Evolutionary conservation across 306 rosid genomes (phyloP), one percentile per base, ranked within the genome.

Genomic region (Castanea crenata): DNA sequence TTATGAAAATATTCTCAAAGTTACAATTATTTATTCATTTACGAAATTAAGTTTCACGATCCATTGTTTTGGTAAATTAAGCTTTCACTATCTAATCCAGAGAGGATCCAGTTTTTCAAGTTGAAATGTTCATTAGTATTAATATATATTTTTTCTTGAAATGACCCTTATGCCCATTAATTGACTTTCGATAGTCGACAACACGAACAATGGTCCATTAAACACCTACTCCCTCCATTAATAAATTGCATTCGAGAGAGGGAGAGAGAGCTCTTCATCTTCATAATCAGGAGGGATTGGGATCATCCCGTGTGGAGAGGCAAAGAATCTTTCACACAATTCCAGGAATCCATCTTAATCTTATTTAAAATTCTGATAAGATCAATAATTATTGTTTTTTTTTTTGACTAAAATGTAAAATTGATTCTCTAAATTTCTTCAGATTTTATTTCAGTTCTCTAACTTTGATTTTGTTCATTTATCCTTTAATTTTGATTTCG

Each of bases 91-190:
- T 8, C 46, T 41, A 41, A 41, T 41, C 46, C 11, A 41, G 46
- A 41, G 12, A 41, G 46, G 46, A 41, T 41, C 46, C 46, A 41
- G 46, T 12, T 12, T 18, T 18, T 9, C 55, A 4, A 5, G 76
- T 73, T 67, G 91, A 76, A 76, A 21, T 1, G 44, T 81, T 87
- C 85, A 5, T 55, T 55, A 41, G 3, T 41, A 41, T 41, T 41
- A 41, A 41, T 41, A 41, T 23, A 23, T 23, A 23, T 18, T 7
- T 0, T 4, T 49, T 8, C 44, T 3, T 1, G 8, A 73, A 76
- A 82, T 68, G 76, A 78, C 61, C 13, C 51, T 10, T 41, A 74
- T 62, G 57, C 79, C 78, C 79, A 19, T 87, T 41, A 41, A 41
- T 41, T 82, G 90, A 84, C 88, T 71, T 46, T 69, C 41, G 27